Evolutionary conservation across 805 yeast species (phyloP), one percentile per base, ranked within the genome.

Genomic region (Yarrowia bubula): DNA sequence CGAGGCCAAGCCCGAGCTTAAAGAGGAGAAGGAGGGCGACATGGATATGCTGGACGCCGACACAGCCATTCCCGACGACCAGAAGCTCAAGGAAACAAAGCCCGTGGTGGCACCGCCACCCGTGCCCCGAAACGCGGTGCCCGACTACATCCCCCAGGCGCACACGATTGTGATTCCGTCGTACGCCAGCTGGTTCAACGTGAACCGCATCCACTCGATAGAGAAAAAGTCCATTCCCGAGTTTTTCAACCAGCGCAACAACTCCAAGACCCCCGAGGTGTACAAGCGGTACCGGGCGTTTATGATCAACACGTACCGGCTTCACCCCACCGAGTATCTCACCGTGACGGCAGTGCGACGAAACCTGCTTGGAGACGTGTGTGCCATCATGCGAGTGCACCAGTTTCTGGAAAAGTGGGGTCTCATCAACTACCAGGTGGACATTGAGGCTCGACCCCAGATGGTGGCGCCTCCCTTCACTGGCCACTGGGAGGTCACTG

Each of bases 331-430:
- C 70, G 97, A 92, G 74, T 92, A 90, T 72, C 78, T 92, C 44
- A 89, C 97, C 0, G 86, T 90, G 66, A 92, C 98, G 0, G 96
- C 97, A 0, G 88, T 92, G 65, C 86, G 98, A 74, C 86, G 98
- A 71, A 90, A 90, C 70, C 80, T 92, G 66, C 92, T 90, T 13
- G 96, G 97, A 65, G 98, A 92, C 78, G 96, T 91, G 7, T 93
- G 96, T 1, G 84, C 97, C 0, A 83, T 92, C 67, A 83, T 92
- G 81, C 84, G 97, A 68, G 85, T 92, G 8, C 96, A 90, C 72
- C 82, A 86, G 62, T 92, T 92, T 73, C 78, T 92, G 66, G 90
- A 86, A 70, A 89, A 88, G 74, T 92, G 98, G 98, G 98, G 98
- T 0, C 79, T 92, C 61, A 90, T 92, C 63, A 92, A 92, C 75